Conservation (phyloP, 1,284 basidiomycete genomes). For the Melampsora americana region DNA sequence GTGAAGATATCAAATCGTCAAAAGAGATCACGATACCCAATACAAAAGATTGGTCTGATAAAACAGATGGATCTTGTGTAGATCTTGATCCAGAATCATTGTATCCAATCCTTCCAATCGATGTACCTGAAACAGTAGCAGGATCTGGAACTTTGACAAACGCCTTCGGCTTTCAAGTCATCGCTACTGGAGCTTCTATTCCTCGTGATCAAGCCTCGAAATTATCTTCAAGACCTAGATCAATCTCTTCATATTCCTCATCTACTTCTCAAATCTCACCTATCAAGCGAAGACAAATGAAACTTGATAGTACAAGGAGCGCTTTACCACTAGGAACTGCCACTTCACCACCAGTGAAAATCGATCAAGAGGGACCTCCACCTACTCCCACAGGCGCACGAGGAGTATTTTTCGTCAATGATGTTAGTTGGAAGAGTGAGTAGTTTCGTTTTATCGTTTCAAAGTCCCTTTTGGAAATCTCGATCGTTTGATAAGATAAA, state of each 20-base stretch:
- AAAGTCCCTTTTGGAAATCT: neutral
- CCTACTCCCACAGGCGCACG: slow-evolving; percentile 5
- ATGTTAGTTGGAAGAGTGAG: neutral
- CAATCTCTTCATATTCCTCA: neutral
- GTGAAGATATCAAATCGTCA: neutral
- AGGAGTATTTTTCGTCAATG: neutral
- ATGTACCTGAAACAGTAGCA: slow-evolving; percentile 23
- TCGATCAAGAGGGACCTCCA: neutral
- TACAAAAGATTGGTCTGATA: slow-evolving; percentile 21
- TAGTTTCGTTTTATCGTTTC: neutral
- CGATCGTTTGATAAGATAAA: neutral
- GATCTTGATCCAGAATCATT: slow-evolving; percentile 21
- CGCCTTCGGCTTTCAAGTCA: slow-evolving; percentile 32
- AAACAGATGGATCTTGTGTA: slow-evolving; percentile 2
- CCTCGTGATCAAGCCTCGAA: neutral
- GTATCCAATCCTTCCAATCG: slow-evolving; percentile 21
- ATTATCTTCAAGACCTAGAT: neutral
- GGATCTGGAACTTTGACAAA: slow-evolving; percentile 27
- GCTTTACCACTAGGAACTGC: neutral
- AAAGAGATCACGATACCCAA: neutral
- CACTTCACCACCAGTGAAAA: neutral
- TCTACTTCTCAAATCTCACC: neutral
- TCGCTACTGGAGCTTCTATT: slow-evolving; percentile 12
- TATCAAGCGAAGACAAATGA: neutral
- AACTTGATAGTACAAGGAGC: neutral